Conservation (phyloP, 139 green algal species). For the Axilococcus clingmanii region DNA sequence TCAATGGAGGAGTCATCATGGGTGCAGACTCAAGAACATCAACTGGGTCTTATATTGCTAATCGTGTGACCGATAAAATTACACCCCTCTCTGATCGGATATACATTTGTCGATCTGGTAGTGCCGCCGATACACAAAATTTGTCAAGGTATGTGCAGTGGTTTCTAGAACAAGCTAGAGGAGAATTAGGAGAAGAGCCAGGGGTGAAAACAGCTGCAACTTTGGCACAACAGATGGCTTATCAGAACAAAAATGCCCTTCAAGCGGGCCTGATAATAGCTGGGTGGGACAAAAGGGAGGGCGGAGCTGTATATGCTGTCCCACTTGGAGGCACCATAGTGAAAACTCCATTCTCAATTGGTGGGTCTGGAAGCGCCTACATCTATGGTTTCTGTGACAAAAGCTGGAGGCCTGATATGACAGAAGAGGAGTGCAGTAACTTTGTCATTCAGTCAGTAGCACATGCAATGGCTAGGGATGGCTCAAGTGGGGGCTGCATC, state of each 20-base stretch:
- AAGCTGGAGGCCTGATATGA: constrained; percentile 68
- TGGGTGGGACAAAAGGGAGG: constrained; percentile 57
- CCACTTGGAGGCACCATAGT: constrained; percentile 76
- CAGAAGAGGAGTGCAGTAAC: constrained; percentile 49
- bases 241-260: constrained; percentile 74
- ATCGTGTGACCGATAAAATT: constrained; percentile 94
- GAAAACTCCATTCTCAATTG: constrained; percentile 59
- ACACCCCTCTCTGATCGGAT: constrained; percentile 67
- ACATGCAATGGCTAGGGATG: constrained; percentile 78
- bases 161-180: constrained; percentile 55
- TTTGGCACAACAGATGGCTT: constrained; percentile 64
- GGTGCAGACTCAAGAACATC: constrained; percentile 79
- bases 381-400: constrained; percentile 76
- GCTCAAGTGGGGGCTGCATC: constrained; percentile 71
- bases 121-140: constrained; percentile 81
- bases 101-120: constrained; percentile 60
- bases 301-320: constrained; percentile 66
- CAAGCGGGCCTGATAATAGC: constrained; percentile 68
- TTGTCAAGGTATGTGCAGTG: constrained; percentile 67
- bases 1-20: constrained; percentile 83
- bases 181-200: constrained; percentile 53
- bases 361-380: constrained; percentile 80
- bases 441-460: constrained; percentile 69
- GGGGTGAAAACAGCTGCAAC: constrained; percentile 69
- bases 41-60: constrained; percentile 87